Evolutionary conservation across 768 basidiomycete species (phyloP).

Genomic region (Coprinopsis cinerea): DNA sequence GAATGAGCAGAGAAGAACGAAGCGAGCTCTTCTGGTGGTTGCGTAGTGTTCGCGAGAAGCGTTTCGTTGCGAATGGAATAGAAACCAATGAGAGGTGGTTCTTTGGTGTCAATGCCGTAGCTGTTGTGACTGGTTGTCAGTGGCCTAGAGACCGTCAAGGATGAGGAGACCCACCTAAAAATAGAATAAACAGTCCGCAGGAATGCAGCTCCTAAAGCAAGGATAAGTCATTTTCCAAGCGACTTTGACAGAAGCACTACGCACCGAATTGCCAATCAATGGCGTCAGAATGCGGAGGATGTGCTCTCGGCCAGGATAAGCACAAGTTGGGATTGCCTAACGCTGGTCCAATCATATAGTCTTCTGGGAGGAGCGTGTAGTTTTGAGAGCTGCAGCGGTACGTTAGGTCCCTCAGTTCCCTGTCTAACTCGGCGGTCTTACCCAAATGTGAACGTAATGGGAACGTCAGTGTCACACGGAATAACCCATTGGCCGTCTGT

Average conservation of each 20-base stretch:
- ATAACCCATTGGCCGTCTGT: slow-evolving; percentile 68
- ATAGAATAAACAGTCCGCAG: slow-evolving; percentile 73
- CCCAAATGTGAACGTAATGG: slow-evolving; percentile 69
- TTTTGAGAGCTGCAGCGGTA: slow-evolving; percentile 30
- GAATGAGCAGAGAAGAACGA: slow-evolving; percentile 57
- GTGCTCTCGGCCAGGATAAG: slow-evolving; percentile 68
- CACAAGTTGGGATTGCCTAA: slow-evolving; percentile 61
- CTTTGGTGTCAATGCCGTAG: slow-evolving; percentile 68
- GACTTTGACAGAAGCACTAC: slow-evolving; percentile 2
- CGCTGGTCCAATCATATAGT: slow-evolving; percentile 71
- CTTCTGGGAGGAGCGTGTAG: slow-evolving; percentile 65
- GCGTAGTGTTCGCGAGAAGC: slow-evolving; percentile 21
- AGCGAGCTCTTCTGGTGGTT: slow-evolving; percentile 35
- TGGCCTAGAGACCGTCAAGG: background rate
- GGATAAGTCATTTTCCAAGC: background rate
- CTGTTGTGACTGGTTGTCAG: slow-evolving; percentile 29
- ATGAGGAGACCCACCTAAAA: slow-evolving; percentile 46
- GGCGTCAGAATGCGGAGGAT: slow-evolving; percentile 61
- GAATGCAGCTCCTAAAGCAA: slow-evolving; percentile 50
- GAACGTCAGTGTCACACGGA: slow-evolving; percentile 57
- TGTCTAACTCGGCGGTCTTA: slow-evolving; percentile 21
- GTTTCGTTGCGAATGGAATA: slow-evolving; percentile 53
- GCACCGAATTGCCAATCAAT: slow-evolving; percentile 81
- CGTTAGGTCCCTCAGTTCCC: background rate
- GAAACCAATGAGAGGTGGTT: slow-evolving; percentile 74